Evolutionary conservation across 2,329 filamentous ascomycete species (phyloP).

Genomic region (Biscogniauxia sp.): DNA sequence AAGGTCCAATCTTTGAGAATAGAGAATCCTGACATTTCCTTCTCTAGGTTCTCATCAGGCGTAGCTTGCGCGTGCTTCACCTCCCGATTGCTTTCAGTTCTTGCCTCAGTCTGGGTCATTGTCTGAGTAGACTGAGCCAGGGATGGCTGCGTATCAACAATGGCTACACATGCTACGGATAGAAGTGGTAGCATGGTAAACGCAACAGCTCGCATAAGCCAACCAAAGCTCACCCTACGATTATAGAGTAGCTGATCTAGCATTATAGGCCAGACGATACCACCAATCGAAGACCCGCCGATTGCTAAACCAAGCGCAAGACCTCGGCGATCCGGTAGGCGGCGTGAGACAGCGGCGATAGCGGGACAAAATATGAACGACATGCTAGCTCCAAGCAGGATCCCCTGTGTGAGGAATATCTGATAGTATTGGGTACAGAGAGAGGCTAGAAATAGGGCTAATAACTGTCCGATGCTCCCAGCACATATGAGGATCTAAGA

Average conservation of each 20-base stretch:
- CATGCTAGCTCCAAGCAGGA: slow-evolving; percentile 22
- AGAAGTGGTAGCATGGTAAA: slow-evolving; percentile 41
- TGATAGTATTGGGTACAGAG: slow-evolving; percentile 32
- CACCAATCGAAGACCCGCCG: slow-evolving; percentile 33
- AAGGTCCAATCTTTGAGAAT: slow-evolving; percentile 22
- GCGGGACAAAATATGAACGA: slow-evolving; percentile 23
- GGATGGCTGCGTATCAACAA: slow-evolving; percentile 13
- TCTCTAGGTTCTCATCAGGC: background rate
- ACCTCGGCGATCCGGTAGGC: slow-evolving; percentile 25
- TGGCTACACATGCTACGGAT: slow-evolving; percentile 26
- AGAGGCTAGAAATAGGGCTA: slow-evolving; percentile 31
- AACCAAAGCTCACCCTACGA: slow-evolving; percentile 29
- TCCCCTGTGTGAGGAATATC: slow-evolving; percentile 31
- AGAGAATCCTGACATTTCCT: slow-evolving; percentile 4
- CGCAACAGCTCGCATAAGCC: slow-evolving; percentile 32
- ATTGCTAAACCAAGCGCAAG: slow-evolving; percentile 15
- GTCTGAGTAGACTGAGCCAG: background rate
- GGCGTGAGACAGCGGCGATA: slow-evolving; percentile 21
- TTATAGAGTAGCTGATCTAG: slow-evolving; percentile 27
- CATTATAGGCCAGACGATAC: slow-evolving; percentile 34
- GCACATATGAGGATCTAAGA: slow-evolving; percentile 11
- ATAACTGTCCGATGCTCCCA: slow-evolving; percentile 18
- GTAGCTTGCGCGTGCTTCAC: too few relatives aligned
- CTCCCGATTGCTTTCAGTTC: background rate
- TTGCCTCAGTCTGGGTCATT: slow-evolving; percentile 1